Percentiles rank a stretch among this genome's conserved stretches.
These are phyloP conservation scores for Claviceps humidiphila DNA, from an alignment of 2,329 filamentous ascomycete genomes.

Conservation along the genomic window DNA sequence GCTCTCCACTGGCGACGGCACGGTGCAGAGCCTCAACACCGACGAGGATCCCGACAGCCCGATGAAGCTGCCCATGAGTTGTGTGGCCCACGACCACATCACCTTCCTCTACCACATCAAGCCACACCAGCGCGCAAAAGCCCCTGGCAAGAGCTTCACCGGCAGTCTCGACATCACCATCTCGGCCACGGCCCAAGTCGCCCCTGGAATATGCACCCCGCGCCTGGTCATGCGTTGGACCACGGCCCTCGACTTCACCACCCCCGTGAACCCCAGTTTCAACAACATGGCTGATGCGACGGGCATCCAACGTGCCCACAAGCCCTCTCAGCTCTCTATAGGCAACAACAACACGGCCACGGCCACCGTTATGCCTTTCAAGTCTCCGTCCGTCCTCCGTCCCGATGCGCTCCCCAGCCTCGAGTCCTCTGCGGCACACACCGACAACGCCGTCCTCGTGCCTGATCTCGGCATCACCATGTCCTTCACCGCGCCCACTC, in stretches of 20 bases:
- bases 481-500: conserved; percentile 52
- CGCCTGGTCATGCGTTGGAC: conserved; percentile 54
- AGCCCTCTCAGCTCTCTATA: conserved; percentile 52
- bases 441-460: conserved; percentile 31
- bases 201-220: conserved; percentile 45
- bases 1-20: conserved; percentile 43
- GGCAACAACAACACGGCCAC: conserved; percentile 26
- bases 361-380: conserved; percentile 32
- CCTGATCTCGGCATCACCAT: conserved; percentile 60
- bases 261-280: conserved; percentile 50
- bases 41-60: conserved; percentile 21
- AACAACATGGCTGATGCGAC: conserved; percentile 35
- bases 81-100: conserved; percentile 60
- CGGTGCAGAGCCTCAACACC: conserved; percentile 43
- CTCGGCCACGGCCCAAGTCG: conserved; percentile 41
- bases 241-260: conserved; percentile 55
- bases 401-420: conserved; percentile 40
- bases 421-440: conserved; percentile 24
- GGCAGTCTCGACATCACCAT: conserved; percentile 47
- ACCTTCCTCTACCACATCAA: conserved; percentile 59
- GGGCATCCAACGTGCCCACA: conserved; percentile 47
- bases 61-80: conserved; percentile 40
- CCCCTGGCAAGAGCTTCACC: conserved; percentile 32
- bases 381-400: conserved; percentile 41
- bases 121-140: conserved; percentile 33